phyloP scores from a whole-genome alignment of 108 stramenopile species.

The Ochromonas danica region DNA sequence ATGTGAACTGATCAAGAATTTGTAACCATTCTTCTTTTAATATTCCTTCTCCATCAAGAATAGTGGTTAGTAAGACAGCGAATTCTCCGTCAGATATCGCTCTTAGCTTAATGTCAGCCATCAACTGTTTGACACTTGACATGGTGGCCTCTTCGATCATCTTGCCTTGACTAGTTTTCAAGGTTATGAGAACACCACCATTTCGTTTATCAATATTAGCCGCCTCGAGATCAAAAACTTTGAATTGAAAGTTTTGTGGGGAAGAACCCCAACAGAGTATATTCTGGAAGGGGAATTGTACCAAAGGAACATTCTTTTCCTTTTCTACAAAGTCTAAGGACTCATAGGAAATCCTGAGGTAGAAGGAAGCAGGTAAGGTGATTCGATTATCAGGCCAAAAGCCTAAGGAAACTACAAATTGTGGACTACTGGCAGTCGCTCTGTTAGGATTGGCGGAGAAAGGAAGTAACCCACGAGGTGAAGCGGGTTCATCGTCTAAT shows the following conservation, averaged over 20 bases:
- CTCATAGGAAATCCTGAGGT: neutral
- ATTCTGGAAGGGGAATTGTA: conserved; percentile 24
- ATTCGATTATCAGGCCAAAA: conserved; percentile 3
- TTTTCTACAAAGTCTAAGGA: neutral
- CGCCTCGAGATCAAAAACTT: conserved; percentile 3
- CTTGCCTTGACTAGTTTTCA: neutral
- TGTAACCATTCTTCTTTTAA: conserved; percentile 4
- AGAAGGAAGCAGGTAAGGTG: neutral
- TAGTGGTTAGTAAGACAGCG: neutral
- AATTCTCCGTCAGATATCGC: conserved; percentile 18
- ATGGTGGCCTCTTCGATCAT: conserved; percentile 9
- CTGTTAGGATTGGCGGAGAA: neutral
- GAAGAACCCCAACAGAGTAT: conserved; percentile 3
- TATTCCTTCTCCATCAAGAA: neutral
- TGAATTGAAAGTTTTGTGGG: conserved; percentile 23
- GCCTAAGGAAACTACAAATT: neutral
- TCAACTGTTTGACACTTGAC: neutral
- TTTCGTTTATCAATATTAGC: neutral
- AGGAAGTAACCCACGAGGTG: neutral
- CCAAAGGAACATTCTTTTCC: neutral
- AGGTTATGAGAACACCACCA: neutral
- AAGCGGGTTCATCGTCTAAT: neutral
- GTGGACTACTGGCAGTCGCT: neutral
- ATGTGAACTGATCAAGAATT: conserved; percentile 7
- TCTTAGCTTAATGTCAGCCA: neutral